Conservation (phyloP, 1,284 basidiomycete genomes). For the Tetrapyrgos nigripes region DNA sequence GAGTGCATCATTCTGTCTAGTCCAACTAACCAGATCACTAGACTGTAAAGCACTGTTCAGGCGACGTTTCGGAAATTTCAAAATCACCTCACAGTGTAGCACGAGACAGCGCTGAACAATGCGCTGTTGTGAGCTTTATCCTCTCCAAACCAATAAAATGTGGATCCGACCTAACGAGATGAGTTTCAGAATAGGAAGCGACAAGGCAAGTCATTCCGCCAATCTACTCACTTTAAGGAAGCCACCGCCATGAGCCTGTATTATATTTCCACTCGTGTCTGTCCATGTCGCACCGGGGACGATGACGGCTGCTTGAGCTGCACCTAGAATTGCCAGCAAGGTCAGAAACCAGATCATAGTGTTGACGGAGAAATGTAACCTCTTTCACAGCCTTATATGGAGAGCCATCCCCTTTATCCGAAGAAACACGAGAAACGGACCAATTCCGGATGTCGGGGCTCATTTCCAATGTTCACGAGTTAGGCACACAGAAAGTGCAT, state of each 20-base stretch:
- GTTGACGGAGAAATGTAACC: background rate
- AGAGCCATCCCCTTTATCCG: background rate
- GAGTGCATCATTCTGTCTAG: conserved; percentile 63
- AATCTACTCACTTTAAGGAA: conserved; percentile 54
- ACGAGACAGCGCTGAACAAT: conserved; percentile 65
- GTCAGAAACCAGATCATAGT: background rate
- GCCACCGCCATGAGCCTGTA: conserved; percentile 69
- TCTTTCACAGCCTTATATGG: background rate
- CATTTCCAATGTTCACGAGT: background rate
- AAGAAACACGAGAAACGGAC: background rate
- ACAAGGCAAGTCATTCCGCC: background rate
- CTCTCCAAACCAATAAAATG: conserved; percentile 71
- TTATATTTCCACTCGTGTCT: conserved; percentile 66
- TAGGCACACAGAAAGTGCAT: background rate
- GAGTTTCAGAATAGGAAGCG: background rate
- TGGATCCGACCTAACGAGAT: conserved; percentile 53
- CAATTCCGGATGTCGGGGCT: background rate
- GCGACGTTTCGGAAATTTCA: background rate
- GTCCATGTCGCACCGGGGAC: conserved; percentile 71
- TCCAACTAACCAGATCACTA: conserved; percentile 59
- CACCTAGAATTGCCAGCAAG: background rate
- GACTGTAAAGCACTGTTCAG: conserved; percentile 41
- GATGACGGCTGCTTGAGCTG: conserved; percentile 48
- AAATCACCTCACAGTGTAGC: conserved; percentile 55
- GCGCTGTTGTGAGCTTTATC: conserved; percentile 65